Evolutionary conservation across 331 rosid genomes (phyloP).

Genomic region (Rhamnella rubrinervis): DNA sequence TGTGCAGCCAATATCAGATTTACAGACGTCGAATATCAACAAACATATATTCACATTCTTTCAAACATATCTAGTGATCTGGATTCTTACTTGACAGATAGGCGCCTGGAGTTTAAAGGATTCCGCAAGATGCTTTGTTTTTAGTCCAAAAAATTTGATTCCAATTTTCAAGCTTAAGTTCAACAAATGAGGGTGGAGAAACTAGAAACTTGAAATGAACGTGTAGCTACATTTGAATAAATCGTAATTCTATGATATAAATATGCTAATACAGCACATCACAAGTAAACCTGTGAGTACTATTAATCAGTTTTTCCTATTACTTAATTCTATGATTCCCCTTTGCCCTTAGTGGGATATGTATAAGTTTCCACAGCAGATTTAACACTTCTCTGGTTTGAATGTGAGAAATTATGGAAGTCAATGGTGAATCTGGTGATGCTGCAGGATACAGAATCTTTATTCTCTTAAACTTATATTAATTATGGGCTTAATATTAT

Average conservation of each 20-base stretch:
- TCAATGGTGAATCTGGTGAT: not conserved
- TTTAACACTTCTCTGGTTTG: not conserved
- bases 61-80: too few species aligned
- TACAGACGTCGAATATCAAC: too few species aligned
- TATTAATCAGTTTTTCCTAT: not conserved
- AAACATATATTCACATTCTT: too few species aligned
- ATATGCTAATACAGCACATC: not conserved
- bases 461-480: not conserved
- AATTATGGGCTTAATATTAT: conserved; percentile 1
- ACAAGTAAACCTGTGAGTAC: not conserved
- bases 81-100: not conserved
- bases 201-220: not conserved
- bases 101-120: not conserved
- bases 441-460: not conserved
- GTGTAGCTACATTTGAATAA: too few species aligned
- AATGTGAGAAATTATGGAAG: not conserved
- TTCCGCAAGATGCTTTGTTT: too few species aligned
- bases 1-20: not conserved
- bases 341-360: too few species aligned
- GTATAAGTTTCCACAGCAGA: not conserved
- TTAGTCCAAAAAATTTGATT: too few species aligned
- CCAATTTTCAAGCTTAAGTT: too few species aligned
- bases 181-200: not conserved
- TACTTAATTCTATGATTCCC: not conserved
- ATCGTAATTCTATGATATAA: not conserved